Evolutionary conservation across 495 filamentous ascomycete species (phyloP).

Genomic region (Talaromyces proteolyticus): DNA sequence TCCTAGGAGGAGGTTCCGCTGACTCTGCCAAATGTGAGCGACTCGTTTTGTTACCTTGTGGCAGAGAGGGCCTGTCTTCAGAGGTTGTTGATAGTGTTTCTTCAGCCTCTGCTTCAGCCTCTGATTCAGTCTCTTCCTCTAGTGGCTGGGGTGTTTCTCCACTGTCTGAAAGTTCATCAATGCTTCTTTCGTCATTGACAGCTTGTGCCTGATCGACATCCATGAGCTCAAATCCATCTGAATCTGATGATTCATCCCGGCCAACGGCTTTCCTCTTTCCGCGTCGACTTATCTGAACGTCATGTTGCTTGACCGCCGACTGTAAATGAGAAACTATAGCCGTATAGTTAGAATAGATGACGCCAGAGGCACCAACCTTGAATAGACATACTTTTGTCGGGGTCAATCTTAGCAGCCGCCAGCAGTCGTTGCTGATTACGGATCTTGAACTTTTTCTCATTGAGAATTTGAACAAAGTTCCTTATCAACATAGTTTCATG

Average conservation of each 20-base stretch:
- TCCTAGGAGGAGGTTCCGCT: conserved; percentile 18
- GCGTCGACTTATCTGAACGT: conserved; percentile 14
- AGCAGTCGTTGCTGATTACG: conserved; percentile 71
- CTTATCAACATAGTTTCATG: conserved; percentile 66
- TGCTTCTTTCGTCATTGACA: conserved; percentile 20
- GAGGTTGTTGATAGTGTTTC: not conserved
- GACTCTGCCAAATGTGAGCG: conserved; percentile 13
- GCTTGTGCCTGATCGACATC: conserved; percentile 39
- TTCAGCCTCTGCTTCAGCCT: conserved; percentile 25
- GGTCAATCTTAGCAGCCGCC: conserved; percentile 51
- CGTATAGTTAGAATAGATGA: no score
- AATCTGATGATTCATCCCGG: conserved; percentile 24
- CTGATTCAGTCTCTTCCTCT: conserved; percentile 36
- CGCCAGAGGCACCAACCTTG: no score
- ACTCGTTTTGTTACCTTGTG: conserved; percentile 3
- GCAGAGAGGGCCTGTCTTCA: conserved; percentile 1
- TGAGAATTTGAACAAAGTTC: conserved; percentile 67
- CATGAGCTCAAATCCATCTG: conserved; percentile 50
- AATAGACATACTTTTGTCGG: conserved; percentile 26
- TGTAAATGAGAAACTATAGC: no score
- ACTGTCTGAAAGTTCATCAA: conserved; percentile 35
- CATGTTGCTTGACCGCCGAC: no score
- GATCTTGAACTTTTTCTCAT: conserved; percentile 90
- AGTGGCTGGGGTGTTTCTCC: conserved; percentile 24
- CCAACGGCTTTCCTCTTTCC: conserved; percentile 46